Evolutionary conservation across 73 alveolate species (phyloP), one percentile per base, ranked within the genome.

Genomic region (Breviolum minutum): DNA sequence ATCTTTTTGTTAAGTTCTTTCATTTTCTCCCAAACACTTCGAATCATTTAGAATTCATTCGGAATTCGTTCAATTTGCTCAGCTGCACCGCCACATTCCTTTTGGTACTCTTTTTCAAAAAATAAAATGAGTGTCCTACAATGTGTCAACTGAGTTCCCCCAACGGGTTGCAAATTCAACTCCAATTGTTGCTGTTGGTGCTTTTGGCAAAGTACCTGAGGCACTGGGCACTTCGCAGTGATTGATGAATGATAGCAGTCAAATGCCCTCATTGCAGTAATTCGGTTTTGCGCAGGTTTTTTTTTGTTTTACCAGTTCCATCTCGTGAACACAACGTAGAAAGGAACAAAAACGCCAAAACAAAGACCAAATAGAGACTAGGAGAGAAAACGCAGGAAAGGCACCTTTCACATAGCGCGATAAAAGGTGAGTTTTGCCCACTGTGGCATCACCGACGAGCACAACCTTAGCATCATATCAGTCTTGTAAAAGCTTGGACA

Each of bases 131-230:
- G 80, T 24, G 26, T 17, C 20, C 80, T 17, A 2, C 26, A 24
- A 69, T 69, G 20, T 80, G 89, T 64, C 7, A 40, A 40, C 54
- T 40, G 54, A 40, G 54, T 17, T 32, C 63, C 83, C 85, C 71
- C 54, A n/a, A 63, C 99, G 99, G 63, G 99, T 99, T 16, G 99
- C 99, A 76, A 99, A 99, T 95, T 99, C 99, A 95, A 99, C 99
- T 26, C 99, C 99, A 63, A 99, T 99, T 54, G 99, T 99, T 30
- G 99, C 99, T 77, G 99, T 95, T 19, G 99, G 99, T 30, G 99
- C 99, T 87, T 95, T 95, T 40, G 99, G 99, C 66, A 99, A 83
- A 20, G 99, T 94, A 66, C 98, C 98, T 92, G 29, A 16, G 61
- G 5, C 29, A 6, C 81, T 30, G 3, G n/a, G 54, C 54, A 40